Base-by-base conservation (phyloP, 345 rosid genomes). In the Pugionium dolabratum region DNA sequence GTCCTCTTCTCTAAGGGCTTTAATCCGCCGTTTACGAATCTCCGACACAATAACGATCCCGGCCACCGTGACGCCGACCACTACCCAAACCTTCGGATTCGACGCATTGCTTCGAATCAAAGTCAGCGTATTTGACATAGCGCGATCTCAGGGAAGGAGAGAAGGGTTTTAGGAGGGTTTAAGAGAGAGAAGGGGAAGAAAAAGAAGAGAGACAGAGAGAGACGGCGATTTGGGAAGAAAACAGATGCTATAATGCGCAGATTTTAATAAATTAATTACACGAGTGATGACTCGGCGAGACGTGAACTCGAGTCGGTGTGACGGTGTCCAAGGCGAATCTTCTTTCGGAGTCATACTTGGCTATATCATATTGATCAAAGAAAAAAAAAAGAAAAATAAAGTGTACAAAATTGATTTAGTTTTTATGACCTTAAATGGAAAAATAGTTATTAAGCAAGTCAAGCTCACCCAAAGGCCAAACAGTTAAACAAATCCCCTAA, bases 31-130 rank as follows among this genome's bases (percentile, higher is more conserved):
- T 67, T 88, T 79, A 42, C 79, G 78, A 3, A 89, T 78, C 84
- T 89, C 98, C 7, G 90, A 84, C 45, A 86, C 44, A 41, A 86
- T 78, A 53, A 83, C 73, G 74, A 90, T 76, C 43, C 96, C 98
- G 7, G 88, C 96, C 28, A 88, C 86, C 2, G 85, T 76, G 8
- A 93, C 79, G 51, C 96, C 96, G 75, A 90, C 80, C 76, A 86
- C 82, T 4, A 86, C 67, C 98, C 94, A 88, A 2, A 81, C 53
- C 79, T 83, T 93, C 7, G 93, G 92, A 72, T 82, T 89, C 28
- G 84, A 80, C 8, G 81, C 76, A 62, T 78, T 76, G 46, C 59
- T 54, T 63, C 71, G 86, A 53, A 89, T 75, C 39, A 77, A 69
- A 66, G 67, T 47, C 46, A 81, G 72, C 26, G 85, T 69, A 54